These are phyloP conservation scores for Neurospora sp. DNA, from an alignment of 495 filamentous ascomycete genomes.

Conservation along the genomic window DNA sequence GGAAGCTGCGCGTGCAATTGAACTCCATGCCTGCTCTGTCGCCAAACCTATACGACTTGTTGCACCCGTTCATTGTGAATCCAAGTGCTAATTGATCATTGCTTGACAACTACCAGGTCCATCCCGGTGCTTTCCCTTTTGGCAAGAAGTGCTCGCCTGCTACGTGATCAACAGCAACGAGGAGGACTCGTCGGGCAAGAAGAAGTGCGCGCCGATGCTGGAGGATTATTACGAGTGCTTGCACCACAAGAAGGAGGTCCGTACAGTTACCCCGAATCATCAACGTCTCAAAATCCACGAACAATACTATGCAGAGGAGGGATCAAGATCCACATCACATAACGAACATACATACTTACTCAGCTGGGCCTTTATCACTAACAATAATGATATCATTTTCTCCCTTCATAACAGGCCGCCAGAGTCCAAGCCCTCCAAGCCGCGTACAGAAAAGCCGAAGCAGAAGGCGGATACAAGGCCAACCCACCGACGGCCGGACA, in stretches of 20 bases:
- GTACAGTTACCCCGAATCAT: constrained; percentile 2
- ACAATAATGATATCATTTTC: background rate
- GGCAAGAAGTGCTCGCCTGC: constrained; percentile 87
- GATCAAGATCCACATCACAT: background rate
- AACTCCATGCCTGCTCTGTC: background rate
- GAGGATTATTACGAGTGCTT: constrained; percentile 99
- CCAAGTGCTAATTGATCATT: background rate
- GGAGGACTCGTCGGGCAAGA: constrained; percentile 68
- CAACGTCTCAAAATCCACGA: background rate
- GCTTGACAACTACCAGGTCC: constrained; percentile 45
- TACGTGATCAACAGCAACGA: constrained; percentile 73
- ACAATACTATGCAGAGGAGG: constrained; percentile 3
- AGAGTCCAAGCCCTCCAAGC: constrained; percentile 70
- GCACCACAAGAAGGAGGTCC: constrained; percentile 95
- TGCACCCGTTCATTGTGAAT: background rate
- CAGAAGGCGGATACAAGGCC: constrained; percentile 57
- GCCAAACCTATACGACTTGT: background rate
- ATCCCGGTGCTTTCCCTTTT: constrained; percentile 95
- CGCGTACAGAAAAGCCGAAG: constrained; percentile 77
- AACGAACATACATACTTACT: no score
- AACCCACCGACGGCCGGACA: constrained; percentile 60
- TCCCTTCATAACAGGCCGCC: constrained; percentile 47
- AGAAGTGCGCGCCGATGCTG: constrained; percentile 78
- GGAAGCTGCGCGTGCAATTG: background rate
- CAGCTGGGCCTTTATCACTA: background rate